Evolutionary conservation across 441 rosid genomes (phyloP).

Genomic region (California macrophylla): DNA sequence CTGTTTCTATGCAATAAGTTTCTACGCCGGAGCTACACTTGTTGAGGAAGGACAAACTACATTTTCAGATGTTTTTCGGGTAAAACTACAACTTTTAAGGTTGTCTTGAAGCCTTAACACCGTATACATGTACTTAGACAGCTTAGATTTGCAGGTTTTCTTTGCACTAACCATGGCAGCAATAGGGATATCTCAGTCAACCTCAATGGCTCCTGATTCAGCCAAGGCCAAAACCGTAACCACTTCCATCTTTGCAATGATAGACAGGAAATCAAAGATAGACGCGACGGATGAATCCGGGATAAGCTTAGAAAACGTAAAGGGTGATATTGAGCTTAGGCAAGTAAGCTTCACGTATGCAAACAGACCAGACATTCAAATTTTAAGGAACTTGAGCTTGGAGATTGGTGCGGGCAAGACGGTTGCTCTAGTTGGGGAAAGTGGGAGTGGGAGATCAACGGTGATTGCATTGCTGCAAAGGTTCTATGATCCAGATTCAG

Average conservation of each 20-base stretch:
- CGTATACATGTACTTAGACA: not conserved
- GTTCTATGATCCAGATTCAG: constrained; percentile 67
- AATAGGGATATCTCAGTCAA: constrained; percentile 50
- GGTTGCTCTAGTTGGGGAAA: constrained; percentile 83
- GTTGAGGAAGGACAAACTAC: constrained; percentile 42
- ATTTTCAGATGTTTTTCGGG: constrained; percentile 55
- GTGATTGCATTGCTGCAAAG: constrained; percentile 60
- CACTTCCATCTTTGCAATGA: constrained; percentile 51
- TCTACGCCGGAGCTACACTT: constrained; percentile 66
- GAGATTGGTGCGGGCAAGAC: constrained; percentile 60
- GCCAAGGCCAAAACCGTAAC: constrained; percentile 48
- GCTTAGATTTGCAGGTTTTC: constrained; percentile 40
- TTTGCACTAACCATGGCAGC: constrained; percentile 60
- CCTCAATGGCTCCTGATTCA: constrained; percentile 46
- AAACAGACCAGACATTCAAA: constrained; percentile 46
- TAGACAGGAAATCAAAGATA: constrained; percentile 44
- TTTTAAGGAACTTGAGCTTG: constrained; percentile 39
- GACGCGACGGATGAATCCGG: constrained; percentile 50
- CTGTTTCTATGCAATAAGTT: constrained; percentile 43
- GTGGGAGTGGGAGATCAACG: constrained; percentile 76
- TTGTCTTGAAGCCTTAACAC: not conserved
- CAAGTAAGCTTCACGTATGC: constrained; percentile 57
- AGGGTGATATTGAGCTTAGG: constrained; percentile 40
- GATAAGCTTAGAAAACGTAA: constrained; percentile 25
- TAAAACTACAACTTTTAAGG: constrained; percentile 7